Evolutionary conservation across 495 filamentous ascomycete genomes (phyloP).

Genomic region (Achaetomiella virescens): DNA sequence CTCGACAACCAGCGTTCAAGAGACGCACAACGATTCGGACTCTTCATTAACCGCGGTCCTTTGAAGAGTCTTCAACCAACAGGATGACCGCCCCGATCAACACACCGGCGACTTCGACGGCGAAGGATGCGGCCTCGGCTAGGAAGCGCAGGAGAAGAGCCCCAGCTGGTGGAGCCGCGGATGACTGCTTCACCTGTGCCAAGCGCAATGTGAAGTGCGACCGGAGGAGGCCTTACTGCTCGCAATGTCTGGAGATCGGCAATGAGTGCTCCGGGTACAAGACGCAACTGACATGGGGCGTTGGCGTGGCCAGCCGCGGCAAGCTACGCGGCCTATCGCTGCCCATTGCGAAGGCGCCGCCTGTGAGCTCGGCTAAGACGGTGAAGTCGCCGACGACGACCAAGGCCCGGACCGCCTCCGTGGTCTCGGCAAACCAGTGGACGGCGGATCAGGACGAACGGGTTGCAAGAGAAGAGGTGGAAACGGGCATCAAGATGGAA

Average conservation of each 20-base stretch:
- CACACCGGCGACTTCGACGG: slow-evolving; percentile 33
- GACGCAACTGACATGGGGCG: slow-evolving; percentile 95
- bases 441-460: slow-evolving; percentile 26
- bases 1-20: neutral
- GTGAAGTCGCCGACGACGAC: slow-evolving; percentile 29
- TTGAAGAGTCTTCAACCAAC: neutral
- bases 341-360: slow-evolving; percentile 71
- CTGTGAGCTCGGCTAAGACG: slow-evolving; percentile 46
- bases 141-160: slow-evolving; percentile 85
- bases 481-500: slow-evolving; percentile 24
- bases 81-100: slow-evolving; percentile 44
- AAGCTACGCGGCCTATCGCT: slow-evolving; percentile 86
- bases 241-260: slow-evolving; percentile 83
- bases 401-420: slow-evolving; percentile 35
- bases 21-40: neutral
- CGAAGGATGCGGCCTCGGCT: slow-evolving; percentile 40
- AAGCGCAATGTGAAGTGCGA: slow-evolving; percentile 82
- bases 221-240: slow-evolving; percentile 88
- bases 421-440: slow-evolving; percentile 35
- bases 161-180: slow-evolving; percentile 79
- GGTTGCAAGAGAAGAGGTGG: slow-evolving; percentile 8
- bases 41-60: slow-evolving; percentile 9
- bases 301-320: slow-evolving; percentile 92
- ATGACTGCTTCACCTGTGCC: slow-evolving; percentile 93
- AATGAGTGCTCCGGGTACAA: slow-evolving; percentile 97